phyloP scores from a whole-genome alignment of 31 red algal species.

The Asparagopsis taxiformis region DNA sequence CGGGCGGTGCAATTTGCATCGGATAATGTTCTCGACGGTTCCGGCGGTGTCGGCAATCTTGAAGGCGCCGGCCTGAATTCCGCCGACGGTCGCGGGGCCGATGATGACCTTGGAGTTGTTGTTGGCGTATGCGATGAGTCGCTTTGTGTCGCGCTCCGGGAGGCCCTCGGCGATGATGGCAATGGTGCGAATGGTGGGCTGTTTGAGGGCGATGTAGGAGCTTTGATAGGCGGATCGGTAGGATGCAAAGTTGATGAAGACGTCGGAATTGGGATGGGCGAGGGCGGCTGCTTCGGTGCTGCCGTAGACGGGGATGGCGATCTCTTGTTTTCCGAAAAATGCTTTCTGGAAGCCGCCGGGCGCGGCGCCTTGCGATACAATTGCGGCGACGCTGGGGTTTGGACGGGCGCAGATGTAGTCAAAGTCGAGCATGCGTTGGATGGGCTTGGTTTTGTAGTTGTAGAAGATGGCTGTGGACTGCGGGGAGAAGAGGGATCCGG shows the following conservation, averaged over 20 bases:
- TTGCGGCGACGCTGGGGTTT: slow-evolving; percentile 80
- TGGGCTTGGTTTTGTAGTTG: slow-evolving; percentile 88
- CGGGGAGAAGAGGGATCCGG: slow-evolving; percentile 90
- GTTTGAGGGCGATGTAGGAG: slow-evolving; percentile 66
- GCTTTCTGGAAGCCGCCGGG: slow-evolving; percentile 95
- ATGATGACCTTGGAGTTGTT: slow-evolving; percentile 79
- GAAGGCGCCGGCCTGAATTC: slow-evolving; percentile 91
- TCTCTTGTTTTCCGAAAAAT: slow-evolving; percentile 91
- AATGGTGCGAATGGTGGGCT: slow-evolving; percentile 73
- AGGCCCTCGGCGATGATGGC: slow-evolving; percentile 98
- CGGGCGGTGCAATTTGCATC: slow-evolving; percentile 92
- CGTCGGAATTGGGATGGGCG: slow-evolving; percentile 79
- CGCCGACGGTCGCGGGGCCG: slow-evolving; percentile 99
- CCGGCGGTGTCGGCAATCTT: slow-evolving; percentile 94
- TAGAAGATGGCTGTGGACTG: slow-evolving; percentile 87
- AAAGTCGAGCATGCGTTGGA: slow-evolving; percentile 99
- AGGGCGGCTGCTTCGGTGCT: slow-evolving; percentile 68
- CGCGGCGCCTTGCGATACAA: slow-evolving; percentile 80
- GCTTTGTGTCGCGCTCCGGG: slow-evolving; percentile 89
- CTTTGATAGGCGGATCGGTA: slow-evolving; percentile 91
- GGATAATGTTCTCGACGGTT: slow-evolving; percentile 95
- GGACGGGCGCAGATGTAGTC: slow-evolving; percentile 89
- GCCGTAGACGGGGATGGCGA: slow-evolving; percentile 90
- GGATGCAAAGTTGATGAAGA: slow-evolving; percentile 94
- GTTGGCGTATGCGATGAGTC: slow-evolving; percentile 64